These are phyloP conservation scores for Paramecium caudatum DNA, from an alignment of 73 alveolate genomes.

Conservation along the genomic window DNA sequence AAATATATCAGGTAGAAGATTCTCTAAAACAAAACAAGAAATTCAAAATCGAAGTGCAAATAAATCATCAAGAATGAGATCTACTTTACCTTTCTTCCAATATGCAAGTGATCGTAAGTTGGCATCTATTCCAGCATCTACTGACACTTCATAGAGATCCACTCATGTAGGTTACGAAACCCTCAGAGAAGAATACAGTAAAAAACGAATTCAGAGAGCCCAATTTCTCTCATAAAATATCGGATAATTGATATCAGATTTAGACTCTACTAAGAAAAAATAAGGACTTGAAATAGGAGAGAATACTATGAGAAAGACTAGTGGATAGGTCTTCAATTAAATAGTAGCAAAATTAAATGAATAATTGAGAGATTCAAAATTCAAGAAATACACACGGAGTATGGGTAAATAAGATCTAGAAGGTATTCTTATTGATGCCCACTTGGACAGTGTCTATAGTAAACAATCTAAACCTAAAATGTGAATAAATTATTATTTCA, in stretches of 20 bases:
- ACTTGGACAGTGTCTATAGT: background rate
- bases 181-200: slow-evolving; percentile 31
- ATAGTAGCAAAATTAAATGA: slow-evolving; percentile 37
- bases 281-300: slow-evolving; percentile 46
- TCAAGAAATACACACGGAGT: slow-evolving; percentile 33
- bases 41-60: slow-evolving; percentile 24
- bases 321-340: slow-evolving; percentile 28
- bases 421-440: slow-evolving; percentile 41
- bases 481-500: too few species aligned
- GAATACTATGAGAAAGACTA: slow-evolving; percentile 64
- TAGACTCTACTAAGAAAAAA: background rate
- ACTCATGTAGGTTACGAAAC: slow-evolving; percentile 48
- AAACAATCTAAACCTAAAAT: too few species aligned
- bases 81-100: slow-evolving; percentile 21
- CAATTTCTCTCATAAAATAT: slow-evolving; percentile 21
- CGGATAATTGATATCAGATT: slow-evolving; percentile 53
- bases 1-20: slow-evolving; percentile 48
- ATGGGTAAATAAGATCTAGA: slow-evolving; percentile 36
- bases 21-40: slow-evolving; percentile 34
- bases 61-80: slow-evolving; percentile 38
- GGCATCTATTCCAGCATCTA: slow-evolving; percentile 65
- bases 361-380: slow-evolving; percentile 57
- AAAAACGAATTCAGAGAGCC: slow-evolving; percentile 17
- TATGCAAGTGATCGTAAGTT: slow-evolving; percentile 58
- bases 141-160: slow-evolving; percentile 57